Evolutionary conservation across 2,329 filamentous ascomycete genomes (phyloP), one percentile per base, ranked within the genome.

Genomic region (Botryotinia narcissicola): DNA sequence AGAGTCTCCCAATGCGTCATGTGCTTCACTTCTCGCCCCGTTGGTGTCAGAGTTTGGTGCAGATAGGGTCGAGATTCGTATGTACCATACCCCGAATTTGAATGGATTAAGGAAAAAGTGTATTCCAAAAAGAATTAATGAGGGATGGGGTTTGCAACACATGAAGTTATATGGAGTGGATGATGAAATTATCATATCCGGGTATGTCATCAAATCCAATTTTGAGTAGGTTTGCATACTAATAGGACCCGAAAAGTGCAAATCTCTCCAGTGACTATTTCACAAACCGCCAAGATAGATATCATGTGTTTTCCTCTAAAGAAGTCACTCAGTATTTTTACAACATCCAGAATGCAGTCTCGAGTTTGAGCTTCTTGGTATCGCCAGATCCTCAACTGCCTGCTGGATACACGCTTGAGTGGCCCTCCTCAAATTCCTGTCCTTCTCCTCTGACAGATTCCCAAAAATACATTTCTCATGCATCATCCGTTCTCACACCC

Each of bases 91-190:
- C 0, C 96, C 96, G 0, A 99, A 99, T 80, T 84, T 99, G 76
- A 97, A 93, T 4, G 96, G 96, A 0, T 78, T 97, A 73, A 89
- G 91, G 69, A 98, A 98, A 83, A 90, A 91, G 79, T 86, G 93
- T 77, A 89, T 98, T 3, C 96, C 96, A 0, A 93, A 90, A 80
- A 88, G 96, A 32, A 95, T 99, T 81, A 99, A 99, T 78, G 96
- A 99, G 83, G 96, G 96, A 29, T 99, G 96, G 96, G 96, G 96
- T 1, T 84, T 99, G 75, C 96, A 99, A 81, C 96, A 99, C 81
- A 99, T 99, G 95, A 99, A 99, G 86, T 86, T 99, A 0, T 99
- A 99, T 78, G 96, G 96, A 0, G 85, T 97, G 35, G 96, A 99
- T 79, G 94, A 99, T 80, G 94, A 97, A 82, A 92, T 99, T 73